These are phyloP conservation scores for Pharnaceum exiguum DNA, from an alignment of 148 eudicot genomes.

Conservation along the genomic window DNA sequence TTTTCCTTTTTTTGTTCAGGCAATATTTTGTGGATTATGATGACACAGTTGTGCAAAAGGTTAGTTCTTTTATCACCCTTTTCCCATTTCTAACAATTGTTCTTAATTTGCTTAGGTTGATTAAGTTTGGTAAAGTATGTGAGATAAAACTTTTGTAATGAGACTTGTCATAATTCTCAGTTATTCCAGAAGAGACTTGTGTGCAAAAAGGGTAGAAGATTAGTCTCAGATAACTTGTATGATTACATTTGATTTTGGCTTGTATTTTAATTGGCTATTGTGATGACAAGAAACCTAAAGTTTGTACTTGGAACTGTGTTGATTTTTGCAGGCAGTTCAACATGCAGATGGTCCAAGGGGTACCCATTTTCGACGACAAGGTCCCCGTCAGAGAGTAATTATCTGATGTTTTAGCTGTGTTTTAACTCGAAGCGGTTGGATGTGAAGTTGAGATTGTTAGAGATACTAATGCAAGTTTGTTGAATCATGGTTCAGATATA, in stretches of 20 bases:
- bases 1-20: constrained; percentile 31
- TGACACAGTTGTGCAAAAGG: constrained; percentile 76
- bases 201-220: too few relatives aligned
- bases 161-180: too few relatives aligned
- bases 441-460: background rate
- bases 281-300: background rate
- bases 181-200: too few relatives aligned
- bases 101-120: background rate
- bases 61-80: constrained; percentile 25
- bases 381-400: constrained; percentile 75
- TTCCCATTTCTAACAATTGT: background rate
- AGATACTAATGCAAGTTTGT: background rate
- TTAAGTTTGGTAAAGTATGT: background rate
- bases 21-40: constrained; percentile 76
- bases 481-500: constrained; percentile 45
- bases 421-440: background rate
- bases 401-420: background rate
- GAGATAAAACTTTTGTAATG: background rate
- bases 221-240: too few relatives aligned
- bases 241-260: background rate
- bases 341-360: constrained; percentile 71
- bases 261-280: background rate
- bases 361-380: constrained; percentile 79
- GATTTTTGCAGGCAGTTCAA: constrained; percentile 54
- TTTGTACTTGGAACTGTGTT: constrained; percentile 13